Percentiles rank a stretch among this genome's conserved stretches.
These are phyloP conservation scores for Corymbia calophylla DNA, from an alignment of 441 rosid species.

Conservation along the genomic window DNA sequence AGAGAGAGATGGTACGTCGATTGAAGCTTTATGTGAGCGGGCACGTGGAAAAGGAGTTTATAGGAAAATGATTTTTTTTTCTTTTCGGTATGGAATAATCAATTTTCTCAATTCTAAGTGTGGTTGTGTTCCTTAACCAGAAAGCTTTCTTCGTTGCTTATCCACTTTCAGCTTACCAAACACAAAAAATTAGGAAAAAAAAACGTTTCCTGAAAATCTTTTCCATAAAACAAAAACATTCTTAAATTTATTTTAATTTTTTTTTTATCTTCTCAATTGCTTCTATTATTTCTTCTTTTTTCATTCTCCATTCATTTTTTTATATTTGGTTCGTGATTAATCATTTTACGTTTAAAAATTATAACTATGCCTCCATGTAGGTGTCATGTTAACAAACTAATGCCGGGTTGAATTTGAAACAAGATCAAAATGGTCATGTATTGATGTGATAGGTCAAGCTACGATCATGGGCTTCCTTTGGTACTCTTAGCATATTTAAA, in stretches of 20 bases:
- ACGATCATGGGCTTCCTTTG: too few relatives aligned
- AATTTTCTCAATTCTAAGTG: background rate
- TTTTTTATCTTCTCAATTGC: too few relatives aligned
- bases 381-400: background rate
- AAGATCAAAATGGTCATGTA: background rate
- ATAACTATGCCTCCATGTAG: rapidly evolving
- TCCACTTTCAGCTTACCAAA: background rate
- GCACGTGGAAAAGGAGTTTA: background rate
- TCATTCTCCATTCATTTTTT: rapidly evolving
- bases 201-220: background rate
- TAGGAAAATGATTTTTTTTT: background rate
- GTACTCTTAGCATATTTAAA: rapidly evolving
- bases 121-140: background rate
- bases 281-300: too few relatives aligned
- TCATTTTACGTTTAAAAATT: too few relatives aligned
- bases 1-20: background rate
- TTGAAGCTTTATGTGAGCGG: background rate
- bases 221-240: background rate
- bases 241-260: too few relatives aligned
- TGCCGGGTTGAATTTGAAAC: background rate
- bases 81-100: background rate
- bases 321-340: rapidly evolving
- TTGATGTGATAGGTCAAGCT: too few relatives aligned
- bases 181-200: too few relatives aligned
- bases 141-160: background rate